These are phyloP conservation scores for Entomortierella lignicola DNA, from an alignment of 192 early-diverging fungal species.

Conservation along the genomic window DNA sequence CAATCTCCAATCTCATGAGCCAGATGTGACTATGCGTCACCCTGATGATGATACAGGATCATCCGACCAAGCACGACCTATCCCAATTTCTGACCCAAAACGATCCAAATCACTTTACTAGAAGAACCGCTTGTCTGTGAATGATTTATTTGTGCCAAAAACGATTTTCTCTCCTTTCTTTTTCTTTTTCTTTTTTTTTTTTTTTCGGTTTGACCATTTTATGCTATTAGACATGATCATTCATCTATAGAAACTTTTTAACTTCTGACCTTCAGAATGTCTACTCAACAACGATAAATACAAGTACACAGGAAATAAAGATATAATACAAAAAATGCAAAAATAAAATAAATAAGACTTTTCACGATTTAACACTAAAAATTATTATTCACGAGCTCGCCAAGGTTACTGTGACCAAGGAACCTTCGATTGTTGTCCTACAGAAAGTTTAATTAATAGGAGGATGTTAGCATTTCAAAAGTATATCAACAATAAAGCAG, in stretches of 20 bases:
- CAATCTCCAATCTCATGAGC: neutral
- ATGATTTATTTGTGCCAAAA: neutral
- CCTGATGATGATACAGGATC: conserved; percentile 7
- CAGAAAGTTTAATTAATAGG: neutral
- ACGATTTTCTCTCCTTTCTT: neutral
- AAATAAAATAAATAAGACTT: conserved; percentile 1
- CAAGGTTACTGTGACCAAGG: conserved; percentile 49
- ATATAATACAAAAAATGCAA: too few relatives aligned
- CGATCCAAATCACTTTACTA: conserved; percentile 48
- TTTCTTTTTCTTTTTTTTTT: neutral
- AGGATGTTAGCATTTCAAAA: neutral
- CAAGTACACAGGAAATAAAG: neutral
- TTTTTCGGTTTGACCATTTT: too few relatives aligned
- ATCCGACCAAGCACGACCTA: conserved; percentile 3
- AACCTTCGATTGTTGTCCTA: conserved; percentile 46
- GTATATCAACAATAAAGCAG: conserved; percentile 2
- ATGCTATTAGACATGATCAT: too few relatives aligned
- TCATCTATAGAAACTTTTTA: neutral
- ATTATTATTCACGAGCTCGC: conserved; percentile 24
- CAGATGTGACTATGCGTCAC: neutral
- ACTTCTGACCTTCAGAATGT: neutral
- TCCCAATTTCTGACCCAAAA: conserved; percentile 38
- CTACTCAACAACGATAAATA: neutral
- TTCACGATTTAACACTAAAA: neutral
- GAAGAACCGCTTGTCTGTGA: neutral